Evolutionary conservation across 208 protist genomes (phyloP).

Genomic region (Trypanosoma avium): DNA sequence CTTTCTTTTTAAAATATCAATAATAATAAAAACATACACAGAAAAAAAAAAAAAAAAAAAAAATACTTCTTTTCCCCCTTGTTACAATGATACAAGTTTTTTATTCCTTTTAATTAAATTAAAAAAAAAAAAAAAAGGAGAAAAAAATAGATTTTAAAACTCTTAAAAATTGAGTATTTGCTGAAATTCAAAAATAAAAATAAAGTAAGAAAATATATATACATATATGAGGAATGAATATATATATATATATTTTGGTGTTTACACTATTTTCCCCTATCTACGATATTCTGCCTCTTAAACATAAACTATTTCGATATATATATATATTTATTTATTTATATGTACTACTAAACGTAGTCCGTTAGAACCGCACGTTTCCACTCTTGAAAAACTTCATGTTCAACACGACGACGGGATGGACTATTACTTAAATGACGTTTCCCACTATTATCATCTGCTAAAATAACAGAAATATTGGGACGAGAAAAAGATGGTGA

Average conservation of each 20-base stretch:
- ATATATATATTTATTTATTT: slow-evolving; percentile 8
- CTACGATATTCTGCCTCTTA: too few relatives aligned
- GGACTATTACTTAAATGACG: background rate
- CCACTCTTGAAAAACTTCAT: slow-evolving; percentile 25
- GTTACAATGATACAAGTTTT: too few relatives aligned
- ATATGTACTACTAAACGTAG: background rate
- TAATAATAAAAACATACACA: background rate
- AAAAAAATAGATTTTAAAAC: too few relatives aligned
- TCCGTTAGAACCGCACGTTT: slow-evolving; percentile 9
- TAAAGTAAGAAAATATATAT: too few relatives aligned
- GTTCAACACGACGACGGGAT: background rate
- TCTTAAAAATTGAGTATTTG: too few relatives aligned
- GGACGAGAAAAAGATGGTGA: background rate
- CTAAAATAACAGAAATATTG: background rate
- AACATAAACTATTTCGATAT: slow-evolving; percentile 4
- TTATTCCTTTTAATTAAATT: too few relatives aligned
- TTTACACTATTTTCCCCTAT: too few relatives aligned
- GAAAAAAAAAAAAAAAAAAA: background rate
- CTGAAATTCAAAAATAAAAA: too few relatives aligned
- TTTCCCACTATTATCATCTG: background rate
- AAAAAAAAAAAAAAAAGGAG: too few relatives aligned
- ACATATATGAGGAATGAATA: too few relatives aligned
- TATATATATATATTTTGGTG: too few relatives aligned
- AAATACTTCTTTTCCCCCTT: too few relatives aligned
- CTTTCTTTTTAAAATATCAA: background rate